phyloP scores from a whole-genome alignment of 2,329 filamentous ascomycete species.

The Talaromyces sp. region DNA sequence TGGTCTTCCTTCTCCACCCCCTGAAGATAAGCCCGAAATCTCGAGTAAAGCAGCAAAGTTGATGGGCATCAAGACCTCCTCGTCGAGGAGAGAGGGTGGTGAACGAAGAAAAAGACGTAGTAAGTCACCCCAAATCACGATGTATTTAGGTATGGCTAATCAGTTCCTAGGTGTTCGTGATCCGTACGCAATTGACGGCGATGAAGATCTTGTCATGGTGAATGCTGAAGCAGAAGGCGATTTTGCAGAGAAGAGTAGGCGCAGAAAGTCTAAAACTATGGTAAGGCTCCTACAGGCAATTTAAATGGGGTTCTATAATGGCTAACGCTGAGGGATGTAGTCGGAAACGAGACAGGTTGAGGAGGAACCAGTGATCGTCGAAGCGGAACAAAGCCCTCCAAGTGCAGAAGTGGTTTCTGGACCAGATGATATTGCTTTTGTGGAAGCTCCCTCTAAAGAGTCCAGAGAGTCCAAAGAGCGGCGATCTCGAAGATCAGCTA shows the following conservation, averaged over 20 bases:
- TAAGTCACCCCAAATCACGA: slow-evolving; percentile 21
- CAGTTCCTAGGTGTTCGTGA: slow-evolving; percentile 39
- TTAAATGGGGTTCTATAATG: not conserved
- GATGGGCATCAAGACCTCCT: slow-evolving; percentile 57
- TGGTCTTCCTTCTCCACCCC: slow-evolving; percentile 67
- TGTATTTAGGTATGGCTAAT: slow-evolving; percentile 13
- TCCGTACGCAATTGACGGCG: slow-evolving; percentile 58
- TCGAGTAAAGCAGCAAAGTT: slow-evolving; percentile 75
- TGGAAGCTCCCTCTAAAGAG: slow-evolving; percentile 42
- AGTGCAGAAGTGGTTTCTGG: slow-evolving; percentile 44
- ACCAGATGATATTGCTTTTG: slow-evolving; percentile 51
- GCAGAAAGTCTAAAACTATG: slow-evolving; percentile 14
- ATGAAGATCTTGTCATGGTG: slow-evolving; percentile 61
- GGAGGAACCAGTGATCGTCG: slow-evolving; percentile 55
- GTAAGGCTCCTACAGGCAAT: slow-evolving; percentile 5
- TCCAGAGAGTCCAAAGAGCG: slow-evolving; percentile 36
- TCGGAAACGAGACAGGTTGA: slow-evolving; percentile 18
- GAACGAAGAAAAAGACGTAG: slow-evolving; percentile 52
- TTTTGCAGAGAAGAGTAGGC: slow-evolving; percentile 25
- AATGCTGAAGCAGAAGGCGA: slow-evolving; percentile 46
- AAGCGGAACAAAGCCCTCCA: slow-evolving; percentile 46
- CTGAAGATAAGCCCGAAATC: slow-evolving; percentile 63
- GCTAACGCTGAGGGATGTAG: slow-evolving; percentile 11
- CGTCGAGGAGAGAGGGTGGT: slow-evolving; percentile 44
- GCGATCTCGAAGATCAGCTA: slow-evolving; percentile 59